Conservation (phyloP, 1,284 basidiomycete genomes). For the Athelia sp. region DNA sequence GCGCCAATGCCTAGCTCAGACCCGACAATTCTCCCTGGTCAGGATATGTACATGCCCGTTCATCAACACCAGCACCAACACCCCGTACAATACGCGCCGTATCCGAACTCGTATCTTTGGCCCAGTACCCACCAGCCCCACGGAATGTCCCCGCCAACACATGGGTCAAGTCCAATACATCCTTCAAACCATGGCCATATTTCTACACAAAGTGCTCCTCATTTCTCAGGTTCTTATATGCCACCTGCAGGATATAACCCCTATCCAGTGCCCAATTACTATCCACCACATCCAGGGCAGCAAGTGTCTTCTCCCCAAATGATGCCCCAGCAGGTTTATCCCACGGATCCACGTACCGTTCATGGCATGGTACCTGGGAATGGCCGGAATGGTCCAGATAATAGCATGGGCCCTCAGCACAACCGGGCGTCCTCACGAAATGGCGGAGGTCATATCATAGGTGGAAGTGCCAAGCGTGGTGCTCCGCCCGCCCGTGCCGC, state of each 20-base stretch:
- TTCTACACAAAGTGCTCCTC: constrained; percentile 24
- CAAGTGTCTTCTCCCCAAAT: constrained; percentile 30
- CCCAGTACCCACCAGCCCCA: constrained; percentile 9
- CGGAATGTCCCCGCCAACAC: constrained; percentile 17
- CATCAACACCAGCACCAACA: constrained; percentile 24
- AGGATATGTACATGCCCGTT: constrained; percentile 26
- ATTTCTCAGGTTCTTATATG: constrained; percentile 31
- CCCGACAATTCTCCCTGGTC: constrained; percentile 22
- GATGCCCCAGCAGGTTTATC: constrained; percentile 24
- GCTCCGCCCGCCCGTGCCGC: constrained; percentile 44
- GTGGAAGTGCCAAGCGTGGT: constrained; percentile 23
- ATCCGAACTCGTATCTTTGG: constrained; percentile 28
- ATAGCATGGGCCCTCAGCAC: constrained; percentile 20
- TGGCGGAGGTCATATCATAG: constrained; percentile 17
- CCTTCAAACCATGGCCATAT: constrained; percentile 24
- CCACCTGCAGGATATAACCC: constrained; percentile 32
- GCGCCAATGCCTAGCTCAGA: constrained; percentile 26
- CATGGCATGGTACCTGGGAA: constrained; percentile 10
- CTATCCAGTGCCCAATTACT: constrained; percentile 45
- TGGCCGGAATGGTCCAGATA: constrained; percentile 9
- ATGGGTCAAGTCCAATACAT: constrained; percentile 10
- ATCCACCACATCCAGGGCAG: constrained; percentile 36
- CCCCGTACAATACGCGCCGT: constrained; percentile 16
- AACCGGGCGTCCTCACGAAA: constrained; percentile 28
- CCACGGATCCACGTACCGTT: constrained; percentile 10